A percentile compares a stretch with the other conserved stretches of the same genome.
Evolutionary conservation across 2,329 filamentous ascomycete species (phyloP).

Genomic region (Chaetomium strumarium): DNA sequence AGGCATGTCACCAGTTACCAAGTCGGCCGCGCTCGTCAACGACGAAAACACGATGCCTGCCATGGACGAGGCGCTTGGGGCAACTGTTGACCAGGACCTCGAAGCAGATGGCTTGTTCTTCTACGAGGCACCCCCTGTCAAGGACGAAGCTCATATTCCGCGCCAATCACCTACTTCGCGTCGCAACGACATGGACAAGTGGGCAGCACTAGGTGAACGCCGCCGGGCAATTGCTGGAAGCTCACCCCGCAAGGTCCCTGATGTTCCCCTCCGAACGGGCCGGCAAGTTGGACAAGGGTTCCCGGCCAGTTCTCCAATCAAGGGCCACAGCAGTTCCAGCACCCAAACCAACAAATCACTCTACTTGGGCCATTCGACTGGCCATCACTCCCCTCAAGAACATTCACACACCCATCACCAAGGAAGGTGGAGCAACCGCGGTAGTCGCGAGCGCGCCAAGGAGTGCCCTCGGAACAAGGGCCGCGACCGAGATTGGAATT

Average conservation of each 20-base stretch:
- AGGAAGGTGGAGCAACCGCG: conserved; percentile 34
- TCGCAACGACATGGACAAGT: conserved; percentile 67
- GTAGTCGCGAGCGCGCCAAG: conserved; percentile 42
- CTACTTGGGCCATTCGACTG: conserved; percentile 34
- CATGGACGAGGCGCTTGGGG: conserved; percentile 31
- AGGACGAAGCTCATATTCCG: conserved; percentile 29
- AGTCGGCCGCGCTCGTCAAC: conserved; percentile 34
- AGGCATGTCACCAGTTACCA: conserved; percentile 38
- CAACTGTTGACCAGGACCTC: conserved; percentile 54
- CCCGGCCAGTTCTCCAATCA: conserved; percentile 26
- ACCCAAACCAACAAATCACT: conserved; percentile 30
- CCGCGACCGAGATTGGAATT: conserved; percentile 49
- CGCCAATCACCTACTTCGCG: conserved; percentile 61
- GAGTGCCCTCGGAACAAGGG: conserved; percentile 53
- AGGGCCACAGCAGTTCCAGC: conserved; percentile 44
- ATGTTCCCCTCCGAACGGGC: conserved; percentile 39
- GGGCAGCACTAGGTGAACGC: conserved; percentile 80
- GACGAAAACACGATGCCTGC: conserved; percentile 33
- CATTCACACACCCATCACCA: conserved; percentile 21
- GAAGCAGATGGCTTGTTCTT: conserved; percentile 68
- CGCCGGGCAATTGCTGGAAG: conserved; percentile 60
- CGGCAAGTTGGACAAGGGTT: conserved; percentile 34
- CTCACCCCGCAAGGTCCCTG: conserved; percentile 43
- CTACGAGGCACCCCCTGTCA: conserved; percentile 52
- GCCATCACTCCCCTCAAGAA: conserved; percentile 25